A percentile compares a stretch with the other conserved stretches of the same genome.
Evolutionary conservation across 805 yeast species (phyloP).

Genomic region (Candida ficus): DNA sequence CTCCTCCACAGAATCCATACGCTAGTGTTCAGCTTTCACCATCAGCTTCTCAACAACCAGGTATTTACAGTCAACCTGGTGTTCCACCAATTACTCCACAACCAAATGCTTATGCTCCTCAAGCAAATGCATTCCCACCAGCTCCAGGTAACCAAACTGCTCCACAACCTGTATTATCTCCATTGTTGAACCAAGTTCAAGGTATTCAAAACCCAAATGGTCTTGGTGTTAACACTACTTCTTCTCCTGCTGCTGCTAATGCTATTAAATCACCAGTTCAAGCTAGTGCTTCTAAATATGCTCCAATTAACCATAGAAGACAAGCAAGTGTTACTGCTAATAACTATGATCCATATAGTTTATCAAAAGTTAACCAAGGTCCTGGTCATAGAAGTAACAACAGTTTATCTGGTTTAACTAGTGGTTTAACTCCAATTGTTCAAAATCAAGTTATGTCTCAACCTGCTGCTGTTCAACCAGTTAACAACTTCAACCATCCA

Average conservation of each 20-base stretch:
- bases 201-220: not conserved
- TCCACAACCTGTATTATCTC: conserved; percentile 11
- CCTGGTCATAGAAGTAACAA: too few relatives aligned
- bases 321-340: conserved; percentile 25
- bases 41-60: not conserved
- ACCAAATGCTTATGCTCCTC: conserved; percentile 24
- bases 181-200: conserved; percentile 7
- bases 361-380: conserved; percentile 10
- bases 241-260: not conserved
- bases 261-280: conserved; percentile 14
- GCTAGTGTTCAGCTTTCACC: not conserved
- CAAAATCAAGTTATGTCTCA: not conserved
- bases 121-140: not conserved
- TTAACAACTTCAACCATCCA: not conserved
- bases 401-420: too few relatives aligned
- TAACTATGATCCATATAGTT: conserved; percentile 25
- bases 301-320: conserved; percentile 31
- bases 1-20: not conserved
- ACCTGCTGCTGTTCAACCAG: not conserved
- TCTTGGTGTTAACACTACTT: not conserved
- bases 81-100: too few relatives aligned
- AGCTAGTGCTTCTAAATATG: conserved; percentile 30
- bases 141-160: not conserved
- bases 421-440: too few relatives aligned
- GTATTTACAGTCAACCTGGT: not conserved